Evolutionary conservation across 345 rosid genomes (phyloP).

Genomic region (Garcia nutans): DNA sequence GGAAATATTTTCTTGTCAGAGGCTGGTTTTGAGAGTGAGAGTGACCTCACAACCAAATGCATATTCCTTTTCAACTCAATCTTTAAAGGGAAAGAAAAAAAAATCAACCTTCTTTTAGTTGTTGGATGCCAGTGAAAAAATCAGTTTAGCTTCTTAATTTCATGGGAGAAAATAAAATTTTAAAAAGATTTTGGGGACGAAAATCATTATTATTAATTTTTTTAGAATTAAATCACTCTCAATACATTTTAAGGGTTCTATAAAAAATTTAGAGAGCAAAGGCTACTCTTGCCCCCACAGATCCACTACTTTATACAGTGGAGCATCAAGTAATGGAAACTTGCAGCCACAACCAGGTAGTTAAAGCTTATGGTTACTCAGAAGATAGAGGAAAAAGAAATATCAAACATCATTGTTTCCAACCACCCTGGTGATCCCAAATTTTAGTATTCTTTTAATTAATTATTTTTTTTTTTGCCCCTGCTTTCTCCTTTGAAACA

Average conservation of each 20-base stretch:
- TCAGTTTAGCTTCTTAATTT: no score
- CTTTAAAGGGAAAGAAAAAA: not conserved
- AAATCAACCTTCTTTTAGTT: not conserved
- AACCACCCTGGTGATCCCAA: not conserved
- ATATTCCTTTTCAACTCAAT: not conserved
- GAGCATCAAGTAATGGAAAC: conserved; percentile 6
- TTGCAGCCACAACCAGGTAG: not conserved
- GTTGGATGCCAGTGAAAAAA: not conserved
- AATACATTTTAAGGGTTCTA: no score
- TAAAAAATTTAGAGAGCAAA: no score
- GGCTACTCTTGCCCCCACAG: no score
- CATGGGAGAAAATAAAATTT: no score
- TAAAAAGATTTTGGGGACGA: no score
- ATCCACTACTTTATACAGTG: not conserved
- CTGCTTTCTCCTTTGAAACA: not conserved
- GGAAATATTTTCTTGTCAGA: not conserved
- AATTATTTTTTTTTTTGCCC: not conserved
- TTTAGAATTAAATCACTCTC: no score
- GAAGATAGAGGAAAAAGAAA: not conserved
- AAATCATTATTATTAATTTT: no score
- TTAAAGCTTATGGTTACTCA: conserved; percentile 5
- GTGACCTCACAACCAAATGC: conserved; percentile 20
- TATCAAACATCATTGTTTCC: not conserved
- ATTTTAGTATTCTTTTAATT: no score
- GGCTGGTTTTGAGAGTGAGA: not conserved